Percentiles rank a stretch among this genome's conserved stretches.
phyloP scores from a whole-genome alignment of 768 basidiomycete species.

The Obba rivulosa region DNA sequence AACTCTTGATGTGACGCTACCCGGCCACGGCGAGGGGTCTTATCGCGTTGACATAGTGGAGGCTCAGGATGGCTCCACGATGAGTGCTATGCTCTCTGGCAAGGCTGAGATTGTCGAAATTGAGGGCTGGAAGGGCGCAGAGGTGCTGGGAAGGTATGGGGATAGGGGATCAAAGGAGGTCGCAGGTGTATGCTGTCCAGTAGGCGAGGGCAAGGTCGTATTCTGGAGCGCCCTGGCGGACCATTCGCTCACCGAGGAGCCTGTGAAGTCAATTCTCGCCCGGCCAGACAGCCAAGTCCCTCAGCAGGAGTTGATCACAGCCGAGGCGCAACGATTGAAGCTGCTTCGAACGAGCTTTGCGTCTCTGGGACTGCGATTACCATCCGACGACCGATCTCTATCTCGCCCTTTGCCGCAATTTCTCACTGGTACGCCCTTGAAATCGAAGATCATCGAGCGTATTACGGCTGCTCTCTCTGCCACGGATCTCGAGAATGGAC shows the following conservation, averaged over 20 bases:
- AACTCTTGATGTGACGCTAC: neutral
- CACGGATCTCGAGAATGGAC: slow-evolving; percentile 24
- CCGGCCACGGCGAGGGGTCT: neutral
- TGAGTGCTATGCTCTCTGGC: neutral
- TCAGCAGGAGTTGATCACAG: slow-evolving; percentile 6
- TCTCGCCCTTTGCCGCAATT: slow-evolving; percentile 25
- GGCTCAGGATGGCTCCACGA: neutral
- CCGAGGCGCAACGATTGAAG: slow-evolving; percentile 15
- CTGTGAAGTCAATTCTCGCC: slow-evolving; percentile 21
- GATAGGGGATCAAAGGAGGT: neutral
- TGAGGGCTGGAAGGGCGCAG: neutral
- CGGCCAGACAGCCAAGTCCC: neutral
- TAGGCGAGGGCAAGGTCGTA: slow-evolving; percentile 25
- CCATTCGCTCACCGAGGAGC: slow-evolving; percentile 39
- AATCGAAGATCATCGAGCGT: slow-evolving; percentile 29
- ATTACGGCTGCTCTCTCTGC: slow-evolving; percentile 32
- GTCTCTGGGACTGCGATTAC: slow-evolving; percentile 37
- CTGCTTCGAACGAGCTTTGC: slow-evolving; percentile 30
- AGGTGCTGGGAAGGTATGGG: neutral
- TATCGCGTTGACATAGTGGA: neutral
- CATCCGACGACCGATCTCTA: slow-evolving; percentile 15
- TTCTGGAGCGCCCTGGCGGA: slow-evolving; percentile 60
- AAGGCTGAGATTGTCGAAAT: neutral
- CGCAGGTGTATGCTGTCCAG: slow-evolving; percentile 3
- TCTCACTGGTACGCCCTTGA: slow-evolving; percentile 30